A percentile compares a stretch with the other conserved stretches of the same genome.
Evolutionary conservation across 805 yeast genomes (phyloP).

Genomic region (Nakazawaea pomicola): DNA sequence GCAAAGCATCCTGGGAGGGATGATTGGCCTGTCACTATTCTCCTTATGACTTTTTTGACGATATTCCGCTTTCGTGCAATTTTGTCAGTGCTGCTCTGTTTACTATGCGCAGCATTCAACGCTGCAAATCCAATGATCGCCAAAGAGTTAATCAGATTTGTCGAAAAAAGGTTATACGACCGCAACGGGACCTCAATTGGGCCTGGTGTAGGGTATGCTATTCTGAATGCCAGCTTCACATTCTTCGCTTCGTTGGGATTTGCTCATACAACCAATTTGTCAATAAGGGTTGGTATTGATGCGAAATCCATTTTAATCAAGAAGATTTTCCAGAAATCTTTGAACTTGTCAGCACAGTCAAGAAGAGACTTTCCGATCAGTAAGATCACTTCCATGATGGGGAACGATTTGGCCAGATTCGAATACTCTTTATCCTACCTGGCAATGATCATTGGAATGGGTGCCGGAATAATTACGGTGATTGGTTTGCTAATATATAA

Average conservation of each 20-base stretch:
- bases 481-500: conserved; percentile 29
- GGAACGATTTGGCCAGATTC: conserved; percentile 37
- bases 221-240: no score
- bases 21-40: no score
- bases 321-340: conserved; percentile 31
- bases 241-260: neutral
- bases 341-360: conserved; percentile 29
- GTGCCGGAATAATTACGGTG: conserved; percentile 35
- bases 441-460: conserved; percentile 35
- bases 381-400: conserved; percentile 34
- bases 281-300: conserved; percentile 38
- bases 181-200: conserved; percentile 32
- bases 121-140: no score
- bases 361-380: conserved; percentile 31
- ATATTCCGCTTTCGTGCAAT: no score
- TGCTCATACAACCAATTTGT: conserved; percentile 33
- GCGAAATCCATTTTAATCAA: conserved; percentile 34
- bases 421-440: conserved; percentile 39
- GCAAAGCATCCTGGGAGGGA: conserved; percentile 29
- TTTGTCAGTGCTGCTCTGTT: no score
- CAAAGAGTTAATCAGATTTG: conserved; percentile 32
- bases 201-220: conserved; percentile 69
- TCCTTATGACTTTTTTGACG: no score
- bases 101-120: no score
- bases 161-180: conserved; percentile 23